A percentile compares a stretch with the other conserved stretches of the same genome.
phyloP scores from a whole-genome alignment of 345 rosid species.

The Zanthoxylum bungeanum region DNA sequence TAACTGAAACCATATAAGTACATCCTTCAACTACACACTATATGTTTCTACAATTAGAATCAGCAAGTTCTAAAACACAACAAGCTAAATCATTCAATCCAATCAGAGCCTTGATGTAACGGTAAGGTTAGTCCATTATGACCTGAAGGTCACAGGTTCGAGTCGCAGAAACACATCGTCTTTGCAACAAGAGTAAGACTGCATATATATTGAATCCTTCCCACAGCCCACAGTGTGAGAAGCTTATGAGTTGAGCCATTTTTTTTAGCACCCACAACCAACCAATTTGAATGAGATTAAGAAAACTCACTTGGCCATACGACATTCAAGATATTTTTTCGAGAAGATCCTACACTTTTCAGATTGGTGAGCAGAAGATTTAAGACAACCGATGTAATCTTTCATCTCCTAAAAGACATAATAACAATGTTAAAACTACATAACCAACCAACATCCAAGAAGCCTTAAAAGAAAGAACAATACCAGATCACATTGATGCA shows the following conservation, averaged over 20 bases:
- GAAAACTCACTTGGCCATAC: slow-evolving; percentile 80
- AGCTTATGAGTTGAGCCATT: too few relatives aligned
- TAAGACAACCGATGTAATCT: slow-evolving; percentile 82
- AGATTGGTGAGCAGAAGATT: slow-evolving; percentile 68
- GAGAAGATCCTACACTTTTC: slow-evolving; percentile 73
- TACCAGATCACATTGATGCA: slow-evolving; percentile 86
- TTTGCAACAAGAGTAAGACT: too few relatives aligned
- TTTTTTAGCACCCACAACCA: not conserved
- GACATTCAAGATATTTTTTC: slow-evolving; percentile 81
- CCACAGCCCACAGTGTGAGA: too few relatives aligned
- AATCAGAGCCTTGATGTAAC: too few relatives aligned
- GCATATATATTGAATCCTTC: too few relatives aligned
- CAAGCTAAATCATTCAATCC: not conserved
- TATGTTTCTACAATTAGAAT: not conserved
- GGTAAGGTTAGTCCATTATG: too few relatives aligned
- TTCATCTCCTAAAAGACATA: slow-evolving; percentile 71
- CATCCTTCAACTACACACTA: not conserved
- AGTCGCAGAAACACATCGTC: too few relatives aligned
- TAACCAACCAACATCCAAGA: not conserved
- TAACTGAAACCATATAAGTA: not conserved
- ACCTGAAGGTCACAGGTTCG: too few relatives aligned
- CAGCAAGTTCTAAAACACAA: not conserved
- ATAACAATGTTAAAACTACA: not conserved
- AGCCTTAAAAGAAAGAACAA: not conserved
- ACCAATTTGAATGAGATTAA: not conserved